Evolutionary conservation across 2,329 filamentous ascomycete species (phyloP), one percentile per base, ranked within the genome.

Genomic region (Plenodomus tracheiphilus): DNA sequence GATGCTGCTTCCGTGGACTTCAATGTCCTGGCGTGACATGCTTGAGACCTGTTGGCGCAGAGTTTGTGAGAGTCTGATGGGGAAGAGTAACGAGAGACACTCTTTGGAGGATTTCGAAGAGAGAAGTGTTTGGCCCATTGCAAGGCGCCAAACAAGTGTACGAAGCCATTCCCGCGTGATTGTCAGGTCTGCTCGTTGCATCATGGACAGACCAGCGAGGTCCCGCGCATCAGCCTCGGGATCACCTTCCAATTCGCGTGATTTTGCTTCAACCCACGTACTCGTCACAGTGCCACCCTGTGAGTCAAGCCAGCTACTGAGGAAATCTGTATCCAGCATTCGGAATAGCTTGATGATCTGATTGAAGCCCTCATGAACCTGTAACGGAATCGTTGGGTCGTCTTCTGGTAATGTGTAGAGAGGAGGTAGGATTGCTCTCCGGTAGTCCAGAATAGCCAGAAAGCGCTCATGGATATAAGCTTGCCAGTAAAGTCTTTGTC

Each of bases 391-490:
- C 3, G 64, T 68, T 9, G 68, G 61, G 50, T 77, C 76, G 43
- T 71, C 66, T 39, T 75, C 73, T 0, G 75, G 76, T 5, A 74
- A 61, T 2, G 59, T 60, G 11, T 65, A 64, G 16, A 77, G 65
- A 11, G 74, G 71, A 5, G 66, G 68, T n/a, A 78, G 58, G 9
- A 73, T 72, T 4, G 72, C 68, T n/a, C 66, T 70, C 4, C 76
- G 76, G 37, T 79, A 79, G 34, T 80, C 75, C 3, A 79, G 69
- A 20, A 83, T 77, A 28, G 77, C 77, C n/a, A 80, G 59, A 58
- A 83, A 83, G 15, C 81, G 76, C 59, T 83, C 81, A 50, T 83
- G 80, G 25, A 83, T 79, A 55, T 79, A 83, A 11, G 75, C 75
- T 53, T 81, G 75, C 80, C 81, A 83, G 61, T 83, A 82, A 1